Evolutionary conservation across 768 basidiomycete species (phyloP), one percentile per base, ranked within the genome.

Genomic region (Russula virescens): DNA sequence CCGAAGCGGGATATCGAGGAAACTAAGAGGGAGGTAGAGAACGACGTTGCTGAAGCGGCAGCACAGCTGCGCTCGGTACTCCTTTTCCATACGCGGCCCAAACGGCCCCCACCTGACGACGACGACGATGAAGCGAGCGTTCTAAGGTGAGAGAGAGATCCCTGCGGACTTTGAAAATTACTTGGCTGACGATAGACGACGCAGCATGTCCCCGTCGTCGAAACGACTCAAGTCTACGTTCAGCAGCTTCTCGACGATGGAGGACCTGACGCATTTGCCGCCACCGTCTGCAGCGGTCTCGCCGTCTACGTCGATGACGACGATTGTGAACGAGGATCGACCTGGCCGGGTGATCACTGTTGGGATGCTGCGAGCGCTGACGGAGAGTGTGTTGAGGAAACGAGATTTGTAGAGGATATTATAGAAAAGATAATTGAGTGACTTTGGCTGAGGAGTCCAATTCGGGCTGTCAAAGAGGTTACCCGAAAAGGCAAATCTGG

Each of bases 321-420:
- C 65, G 21, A 54, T 66, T 31, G 61, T 42, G 35, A 62, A 52
- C 26, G 65, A 60, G 16, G 63, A 66, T 14, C 60, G 52, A 23
- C 38, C 55, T 0, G 54, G 50, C 16, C 46, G 50, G 43, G 54
- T 56, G 19, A 38, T 68, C 18, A 68, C 67, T 4, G 64, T 66
- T 8, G 61, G 65, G 38, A 68, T 68, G 67, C 67, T 68, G 6
- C 67, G 67, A 40, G 60, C 67, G 6, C 47, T 66, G 48, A 51
- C 61, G 18, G 46, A 54, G 38, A 63, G 59, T 28, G 65, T 66
- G 26, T 57, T 67, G 3, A 56, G 52, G 35, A 64, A 43, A 43
- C 8, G 42, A 43, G 42, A 16, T 43, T 3, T 43, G 10, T 26
- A 26, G 13, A 34, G 18, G n/a, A n/a, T 2, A 53, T 19, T 23